These are phyloP conservation scores for Acrodontium crateriforme DNA, from an alignment of 2,329 filamentous ascomycete species.

Conservation along the genomic window DNA sequence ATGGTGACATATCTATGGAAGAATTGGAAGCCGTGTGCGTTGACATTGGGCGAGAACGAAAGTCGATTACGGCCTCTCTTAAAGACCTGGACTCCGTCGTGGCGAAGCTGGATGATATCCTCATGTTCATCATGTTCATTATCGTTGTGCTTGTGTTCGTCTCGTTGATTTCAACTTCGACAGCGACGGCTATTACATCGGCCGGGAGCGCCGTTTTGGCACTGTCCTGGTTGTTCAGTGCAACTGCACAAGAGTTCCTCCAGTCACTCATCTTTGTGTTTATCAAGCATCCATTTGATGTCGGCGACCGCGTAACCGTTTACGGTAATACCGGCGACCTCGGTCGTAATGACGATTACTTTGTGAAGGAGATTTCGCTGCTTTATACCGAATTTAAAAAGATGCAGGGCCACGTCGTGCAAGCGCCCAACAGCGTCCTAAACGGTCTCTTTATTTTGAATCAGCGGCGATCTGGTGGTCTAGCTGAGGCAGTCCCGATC, in stretches of 20 bases:
- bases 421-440: constrained; percentile 85
- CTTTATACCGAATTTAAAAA: constrained; percentile 98
- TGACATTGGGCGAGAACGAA: constrained; percentile 86
- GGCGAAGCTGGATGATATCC: constrained; percentile 73
- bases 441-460: constrained; percentile 87
- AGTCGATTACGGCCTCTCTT: constrained; percentile 84
- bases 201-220: constrained; percentile 79
- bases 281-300: constrained; percentile 93
- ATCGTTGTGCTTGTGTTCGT: constrained; percentile 77
- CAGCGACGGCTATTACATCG: constrained; percentile 81
- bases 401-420: constrained; percentile 92
- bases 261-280: constrained; percentile 93
- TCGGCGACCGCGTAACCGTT: constrained; percentile 81
- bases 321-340: constrained; percentile 78
- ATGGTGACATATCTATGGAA: constrained; percentile 91
- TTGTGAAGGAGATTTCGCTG: constrained; percentile 84
- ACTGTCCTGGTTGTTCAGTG: constrained; percentile 82
- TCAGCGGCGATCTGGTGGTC: constrained; percentile 73
- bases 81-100: constrained; percentile 94
- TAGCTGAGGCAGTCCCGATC: constrained; percentile 75
- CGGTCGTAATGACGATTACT: constrained; percentile 80
- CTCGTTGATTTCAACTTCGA: constrained; percentile 76
- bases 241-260: constrained; percentile 85
- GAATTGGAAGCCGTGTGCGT: constrained; percentile 88
- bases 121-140: constrained; percentile 72